These are phyloP conservation scores for Chrysanthemum makinoi DNA, from an alignment of 129 eudicot species.

Conservation along the genomic window DNA sequence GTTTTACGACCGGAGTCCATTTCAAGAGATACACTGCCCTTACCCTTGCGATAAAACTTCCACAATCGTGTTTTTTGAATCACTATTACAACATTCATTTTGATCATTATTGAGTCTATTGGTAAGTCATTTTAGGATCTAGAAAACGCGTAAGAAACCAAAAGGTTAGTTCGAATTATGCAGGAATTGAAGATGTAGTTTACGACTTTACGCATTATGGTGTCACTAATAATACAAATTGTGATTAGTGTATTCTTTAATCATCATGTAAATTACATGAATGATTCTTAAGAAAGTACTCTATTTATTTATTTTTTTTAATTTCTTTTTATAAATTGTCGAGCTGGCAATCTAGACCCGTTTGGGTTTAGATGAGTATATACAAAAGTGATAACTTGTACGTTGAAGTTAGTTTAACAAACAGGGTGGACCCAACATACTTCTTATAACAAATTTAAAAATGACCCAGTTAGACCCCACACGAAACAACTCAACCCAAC, in stretches of 20 bases:
- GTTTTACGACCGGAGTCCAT: constrained; percentile 63
- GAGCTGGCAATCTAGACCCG: too few species aligned
- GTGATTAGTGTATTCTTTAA: constrained; percentile 24
- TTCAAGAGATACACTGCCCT: constrained; percentile 77
- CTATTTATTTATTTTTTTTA: too few species aligned
- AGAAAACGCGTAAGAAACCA: constrained; percentile 2
- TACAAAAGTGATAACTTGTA: too few species aligned
- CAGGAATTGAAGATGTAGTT: constrained; percentile 4
- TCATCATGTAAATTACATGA: constrained; percentile 26
- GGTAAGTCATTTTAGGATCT: background rate
- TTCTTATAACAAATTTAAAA: too few species aligned
- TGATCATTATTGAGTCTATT: background rate
- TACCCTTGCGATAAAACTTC: constrained; percentile 82
- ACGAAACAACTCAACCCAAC: too few species aligned
- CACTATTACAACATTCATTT: background rate
- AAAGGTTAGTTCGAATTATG: background rate
- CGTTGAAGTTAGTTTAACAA: too few species aligned
- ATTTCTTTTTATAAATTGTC: too few species aligned
- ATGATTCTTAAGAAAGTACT: constrained; percentile 1
- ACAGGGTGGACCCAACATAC: too few species aligned
- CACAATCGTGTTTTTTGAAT: constrained; percentile 58
- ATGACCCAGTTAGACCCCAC: too few species aligned
- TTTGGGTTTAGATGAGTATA: too few species aligned
- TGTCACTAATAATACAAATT: background rate
- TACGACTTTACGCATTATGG: background rate